Percentiles rank a stretch among this genome's conserved stretches.
Conservation (phyloP, 306 rosid genomes). For the Dalbergia oliveri region DNA sequence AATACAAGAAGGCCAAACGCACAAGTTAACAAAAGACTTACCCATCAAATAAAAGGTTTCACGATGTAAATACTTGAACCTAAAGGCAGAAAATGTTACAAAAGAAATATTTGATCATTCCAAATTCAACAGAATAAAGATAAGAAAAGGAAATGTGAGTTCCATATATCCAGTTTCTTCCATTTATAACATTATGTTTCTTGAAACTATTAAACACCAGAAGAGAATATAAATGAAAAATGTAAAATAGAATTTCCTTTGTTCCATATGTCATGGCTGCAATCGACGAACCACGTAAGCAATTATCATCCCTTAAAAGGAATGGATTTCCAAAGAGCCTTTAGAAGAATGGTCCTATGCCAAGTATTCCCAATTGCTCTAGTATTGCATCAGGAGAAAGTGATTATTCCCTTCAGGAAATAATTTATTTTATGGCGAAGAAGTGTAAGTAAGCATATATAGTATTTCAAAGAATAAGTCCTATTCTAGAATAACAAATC, state of each 20-base stretch:
- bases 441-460: neutral
- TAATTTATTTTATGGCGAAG: conserved; percentile 5
- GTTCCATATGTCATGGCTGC: neutral
- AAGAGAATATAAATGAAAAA: neutral
- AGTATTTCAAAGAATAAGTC: conserved; percentile 1
- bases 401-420: neutral
- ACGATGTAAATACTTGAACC: conserved; percentile 77
- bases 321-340: conserved; percentile 12
- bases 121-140: conserved; percentile 33
- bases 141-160: neutral
- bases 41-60: conserved; percentile 87
- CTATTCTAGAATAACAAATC: neutral
- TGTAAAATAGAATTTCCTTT: neutral
- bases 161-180: conserved; percentile 19
- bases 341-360: neutral
- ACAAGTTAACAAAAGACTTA: conserved; percentile 51
- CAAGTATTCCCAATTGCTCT: conserved; percentile 10
- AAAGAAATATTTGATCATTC: conserved; percentile 44
- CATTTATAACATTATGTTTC: conserved; percentile 6
- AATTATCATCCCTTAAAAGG: neutral
- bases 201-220: conserved; percentile 16
- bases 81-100: conserved; percentile 53
- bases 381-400: neutral
- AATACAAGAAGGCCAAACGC: conserved; percentile 15
- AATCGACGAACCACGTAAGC: conserved; percentile 14